Base-by-base conservation (phyloP, 345 rosid genomes). In the Acer yangbiense region DNA sequence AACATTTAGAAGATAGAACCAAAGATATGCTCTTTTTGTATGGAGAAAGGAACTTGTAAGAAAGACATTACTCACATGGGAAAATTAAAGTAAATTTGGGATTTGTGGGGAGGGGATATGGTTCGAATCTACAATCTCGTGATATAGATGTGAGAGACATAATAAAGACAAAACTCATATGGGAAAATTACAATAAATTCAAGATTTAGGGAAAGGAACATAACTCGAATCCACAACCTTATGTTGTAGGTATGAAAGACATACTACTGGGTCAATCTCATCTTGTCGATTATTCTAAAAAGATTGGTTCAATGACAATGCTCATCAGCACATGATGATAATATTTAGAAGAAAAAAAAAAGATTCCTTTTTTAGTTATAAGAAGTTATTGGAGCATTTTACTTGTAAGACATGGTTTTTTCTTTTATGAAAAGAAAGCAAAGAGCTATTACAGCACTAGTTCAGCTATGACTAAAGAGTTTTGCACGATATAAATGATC, bases 21-120 rank as follows among this genome's bases (percentile, higher is more conserved):
- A 20, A 13, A 65, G 12, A 12, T 23, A 16, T 63, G 6, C 64
- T 29, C 50, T 65, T 41, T 41, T 43, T 18, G 72, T 52, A 8
- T 75, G 48, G 54, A 66, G 71, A 52, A 66, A 66, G 71, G 48
- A 52, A 75, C 71, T 39, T 35, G 65, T 2, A 29, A 29, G 48
- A 21, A 23, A 14, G 16, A 73, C 17, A 35, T 35, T 4, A 35
- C 39, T 35, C 39, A 35, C 39, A 35, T 35, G 39, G 39, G 39
- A 35, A 35, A 35, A 35, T 5, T 35, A 4, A 0, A 35, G 1
- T 4, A 35, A 35, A 4, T 35, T 35, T 6, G 39, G 39, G 39
- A 35, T 35, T 35, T 35, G 39, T 35, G 39, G 39, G 39, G 39
- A 35, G 39, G 35, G 39, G 39, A 35, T 35, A 35, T 35, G 39